A percentile compares a stretch with the other conserved stretches of the same genome.
Conservation (phyloP, 2,329 filamentous ascomycete species). For the Penicillium paneum region DNA sequence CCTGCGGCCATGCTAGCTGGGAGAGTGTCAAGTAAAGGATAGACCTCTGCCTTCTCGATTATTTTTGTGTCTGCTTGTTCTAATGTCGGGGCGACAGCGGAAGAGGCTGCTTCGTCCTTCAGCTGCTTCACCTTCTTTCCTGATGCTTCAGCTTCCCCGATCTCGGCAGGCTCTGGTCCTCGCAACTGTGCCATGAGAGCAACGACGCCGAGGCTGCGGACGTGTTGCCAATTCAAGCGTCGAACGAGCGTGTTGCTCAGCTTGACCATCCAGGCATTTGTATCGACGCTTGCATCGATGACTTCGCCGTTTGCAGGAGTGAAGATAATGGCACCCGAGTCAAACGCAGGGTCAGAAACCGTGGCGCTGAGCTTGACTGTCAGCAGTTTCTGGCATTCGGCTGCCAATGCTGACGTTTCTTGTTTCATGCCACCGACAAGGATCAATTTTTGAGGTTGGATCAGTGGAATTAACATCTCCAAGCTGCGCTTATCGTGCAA, state of each 20-base stretch:
- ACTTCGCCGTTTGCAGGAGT: constrained; percentile 70
- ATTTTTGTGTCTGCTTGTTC: constrained; percentile 10
- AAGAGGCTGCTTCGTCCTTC: constrained; percentile 45
- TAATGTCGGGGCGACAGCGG: constrained; percentile 20
- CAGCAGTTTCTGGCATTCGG: constrained; percentile 71
- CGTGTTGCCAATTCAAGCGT: constrained; percentile 90
- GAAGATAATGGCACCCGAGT: constrained; percentile 66
- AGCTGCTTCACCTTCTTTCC: constrained; percentile 54
- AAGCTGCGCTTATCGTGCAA: constrained; percentile 90
- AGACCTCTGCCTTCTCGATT: constrained; percentile 32
- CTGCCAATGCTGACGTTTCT: constrained; percentile 75
- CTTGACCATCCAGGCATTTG: constrained; percentile 94
- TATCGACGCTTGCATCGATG: constrained; percentile 92
- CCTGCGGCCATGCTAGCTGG: constrained; percentile 64
- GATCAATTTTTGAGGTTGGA: constrained; percentile 90
- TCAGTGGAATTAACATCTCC: constrained; percentile 90
- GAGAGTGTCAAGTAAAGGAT: constrained; percentile 58
- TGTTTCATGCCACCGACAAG: constrained; percentile 76
- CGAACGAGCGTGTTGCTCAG: constrained; percentile 80
- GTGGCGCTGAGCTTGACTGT: constrained; percentile 41
- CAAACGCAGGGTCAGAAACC: constrained; percentile 40
- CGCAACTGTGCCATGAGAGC: constrained; percentile 77
- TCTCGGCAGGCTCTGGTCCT: constrained; percentile 44
- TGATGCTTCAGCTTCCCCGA: constrained; percentile 32
- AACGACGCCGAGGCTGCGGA: constrained; percentile 83